These are phyloP conservation scores for Arthrocladium fulminans DNA, from an alignment of 2,329 filamentous ascomycete genomes.

Conservation along the genomic window DNA sequence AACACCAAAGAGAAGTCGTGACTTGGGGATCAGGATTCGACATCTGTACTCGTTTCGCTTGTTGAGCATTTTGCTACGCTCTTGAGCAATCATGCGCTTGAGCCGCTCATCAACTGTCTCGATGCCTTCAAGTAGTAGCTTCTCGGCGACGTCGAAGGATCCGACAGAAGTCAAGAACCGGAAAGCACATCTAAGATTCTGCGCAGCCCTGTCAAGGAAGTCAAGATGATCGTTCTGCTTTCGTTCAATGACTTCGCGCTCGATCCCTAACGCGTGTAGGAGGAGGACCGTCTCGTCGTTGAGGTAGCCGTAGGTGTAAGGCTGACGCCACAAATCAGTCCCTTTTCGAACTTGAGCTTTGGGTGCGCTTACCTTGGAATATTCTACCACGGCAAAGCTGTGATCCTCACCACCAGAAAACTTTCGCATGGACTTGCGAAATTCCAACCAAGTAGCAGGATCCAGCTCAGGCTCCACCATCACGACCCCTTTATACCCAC, in stretches of 20 bases:
- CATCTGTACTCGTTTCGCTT: constrained; percentile 30
- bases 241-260: constrained; percentile 24
- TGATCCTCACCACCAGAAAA: constrained; percentile 32
- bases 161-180: constrained; percentile 31
- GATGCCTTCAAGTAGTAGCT: constrained; percentile 30
- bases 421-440: constrained; percentile 36
- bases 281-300: constrained; percentile 38
- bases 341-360: too few species aligned
- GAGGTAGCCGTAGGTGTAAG: constrained; percentile 33
- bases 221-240: constrained; percentile 32
- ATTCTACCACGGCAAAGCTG: constrained; percentile 33
- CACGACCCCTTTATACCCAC: constrained; percentile 38
- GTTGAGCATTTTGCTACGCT: constrained; percentile 31
- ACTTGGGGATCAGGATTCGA: constrained; percentile 31
- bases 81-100: constrained; percentile 17
- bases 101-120: constrained; percentile 27
- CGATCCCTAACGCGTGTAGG: constrained; percentile 31
- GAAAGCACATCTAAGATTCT: constrained; percentile 27
- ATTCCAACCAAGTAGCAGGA: constrained; percentile 23
- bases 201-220: constrained; percentile 26
- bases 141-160: constrained; percentile 30
- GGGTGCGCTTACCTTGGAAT: constrained; percentile 36
- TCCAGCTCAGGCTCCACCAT: constrained; percentile 31
- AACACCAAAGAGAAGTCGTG: constrained; percentile 33
- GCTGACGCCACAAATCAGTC: too few species aligned